A percentile compares a stretch with the other conserved stretches of the same genome.
These are phyloP conservation scores for Rhododendron simsii DNA, from an alignment of 148 eudicot species.

Conservation along the genomic window DNA sequence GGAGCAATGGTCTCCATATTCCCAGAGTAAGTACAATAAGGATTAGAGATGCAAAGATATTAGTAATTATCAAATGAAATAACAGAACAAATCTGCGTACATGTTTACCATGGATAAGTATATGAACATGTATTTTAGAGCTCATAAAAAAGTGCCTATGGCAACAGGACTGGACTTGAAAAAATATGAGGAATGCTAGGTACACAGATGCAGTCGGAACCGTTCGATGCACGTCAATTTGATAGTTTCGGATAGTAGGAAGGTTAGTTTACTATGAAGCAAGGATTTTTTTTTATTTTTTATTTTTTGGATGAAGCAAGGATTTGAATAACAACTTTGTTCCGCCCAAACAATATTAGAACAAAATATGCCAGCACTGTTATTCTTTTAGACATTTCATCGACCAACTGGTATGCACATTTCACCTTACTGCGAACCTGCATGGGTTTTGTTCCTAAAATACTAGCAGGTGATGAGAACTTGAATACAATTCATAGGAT, in stretches of 20 bases:
- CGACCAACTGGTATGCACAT: neutral
- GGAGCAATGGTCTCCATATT: constrained; percentile 26
- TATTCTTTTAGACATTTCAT: neutral
- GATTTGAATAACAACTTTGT: neutral
- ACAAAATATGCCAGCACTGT: neutral
- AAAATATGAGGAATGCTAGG: neutral
- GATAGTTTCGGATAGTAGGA: too few species aligned
- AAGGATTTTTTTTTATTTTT: neutral
- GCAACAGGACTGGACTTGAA: neutral
- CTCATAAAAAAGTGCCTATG: neutral
- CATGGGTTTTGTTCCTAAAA: neutral
- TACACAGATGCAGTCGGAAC: neutral
- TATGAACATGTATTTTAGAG: neutral
- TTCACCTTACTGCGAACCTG: neutral
- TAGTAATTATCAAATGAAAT: neutral
- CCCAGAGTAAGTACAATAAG: neutral
- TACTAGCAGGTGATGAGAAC: neutral
- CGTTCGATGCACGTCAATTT: too few species aligned
- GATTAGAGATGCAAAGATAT: neutral
- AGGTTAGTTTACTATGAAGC: neutral
- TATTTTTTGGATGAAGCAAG: neutral
- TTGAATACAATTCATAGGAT: too few species aligned
- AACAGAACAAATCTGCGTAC: neutral
- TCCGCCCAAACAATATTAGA: neutral
- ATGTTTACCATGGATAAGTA: neutral